These are phyloP conservation scores for Capronia coronata DNA, from an alignment of 2,329 filamentous ascomycete species.

Conservation along the genomic window DNA sequence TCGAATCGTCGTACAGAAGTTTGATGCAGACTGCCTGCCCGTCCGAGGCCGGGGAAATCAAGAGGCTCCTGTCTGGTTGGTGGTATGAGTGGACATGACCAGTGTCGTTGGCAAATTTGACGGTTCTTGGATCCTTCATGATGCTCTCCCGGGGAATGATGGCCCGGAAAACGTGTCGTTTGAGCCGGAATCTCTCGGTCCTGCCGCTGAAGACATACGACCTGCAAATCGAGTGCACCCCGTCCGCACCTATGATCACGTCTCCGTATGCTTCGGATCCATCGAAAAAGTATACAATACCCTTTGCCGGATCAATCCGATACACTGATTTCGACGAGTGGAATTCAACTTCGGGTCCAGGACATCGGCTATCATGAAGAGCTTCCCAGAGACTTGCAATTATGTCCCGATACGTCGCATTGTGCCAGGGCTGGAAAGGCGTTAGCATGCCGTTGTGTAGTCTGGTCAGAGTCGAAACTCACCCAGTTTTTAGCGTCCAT, in stretches of 20 bases:
- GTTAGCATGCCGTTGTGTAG: background rate
- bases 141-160: constrained; percentile 45
- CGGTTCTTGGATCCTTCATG: constrained; percentile 37
- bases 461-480: background rate
- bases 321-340: constrained; percentile 1
- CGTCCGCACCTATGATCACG: constrained; percentile 50
- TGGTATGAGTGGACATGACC: constrained; percentile 30
- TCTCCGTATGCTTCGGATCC: constrained; percentile 42
- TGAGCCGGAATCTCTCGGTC: constrained; percentile 21
- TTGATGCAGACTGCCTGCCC: constrained; percentile 9
- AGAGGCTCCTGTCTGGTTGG: constrained; percentile 5
- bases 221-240: constrained; percentile 39
- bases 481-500: constrained; percentile 10
- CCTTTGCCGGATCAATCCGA: constrained; percentile 31
- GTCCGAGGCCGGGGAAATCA: constrained; percentile 8
- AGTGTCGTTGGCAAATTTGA: constrained; percentile 34
- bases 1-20: constrained; percentile 11
- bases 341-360: constrained; percentile 5
- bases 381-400: constrained; percentile 4
- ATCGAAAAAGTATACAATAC: constrained; percentile 43
- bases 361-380: background rate
- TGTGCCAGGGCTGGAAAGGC: constrained; percentile 9
- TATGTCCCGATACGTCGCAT: constrained; percentile 13
- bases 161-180: constrained; percentile 49
- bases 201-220: constrained; percentile 29